These are phyloP conservation scores for Aquanectria penicillioides DNA, from an alignment of 2,329 filamentous ascomycete species.

Conservation along the genomic window DNA sequence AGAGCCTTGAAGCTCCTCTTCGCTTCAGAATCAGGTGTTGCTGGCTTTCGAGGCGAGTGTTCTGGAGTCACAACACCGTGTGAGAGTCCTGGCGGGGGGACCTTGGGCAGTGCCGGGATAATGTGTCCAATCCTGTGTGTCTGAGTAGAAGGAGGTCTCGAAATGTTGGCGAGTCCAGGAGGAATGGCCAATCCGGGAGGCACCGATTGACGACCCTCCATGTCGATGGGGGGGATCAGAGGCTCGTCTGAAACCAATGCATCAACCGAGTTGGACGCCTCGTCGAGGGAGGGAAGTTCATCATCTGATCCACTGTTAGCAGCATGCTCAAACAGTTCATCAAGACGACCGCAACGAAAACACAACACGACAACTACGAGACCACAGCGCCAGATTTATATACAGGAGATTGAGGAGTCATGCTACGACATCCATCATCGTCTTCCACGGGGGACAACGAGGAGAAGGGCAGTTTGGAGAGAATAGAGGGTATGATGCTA, in stretches of 20 bases:
- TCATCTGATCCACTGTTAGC: conserved; percentile 68
- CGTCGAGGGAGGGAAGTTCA: conserved; percentile 68
- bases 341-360: conserved; percentile 33
- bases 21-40: conserved; percentile 43
- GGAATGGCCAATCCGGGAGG: conserved; percentile 45
- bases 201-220: conserved; percentile 36
- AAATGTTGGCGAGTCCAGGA: conserved; percentile 31
- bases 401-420: conserved; percentile 56
- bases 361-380: conserved; percentile 39
- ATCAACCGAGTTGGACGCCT: conserved; percentile 72
- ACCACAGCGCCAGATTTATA: conserved; percentile 50
- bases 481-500: conserved; percentile 52
- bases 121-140: conserved; percentile 33
- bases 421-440: conserved; percentile 70
- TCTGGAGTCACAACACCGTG: conserved; percentile 46
- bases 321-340: conserved; percentile 33
- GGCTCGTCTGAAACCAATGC: conserved; percentile 72
- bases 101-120: conserved; percentile 40
- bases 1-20: conserved; percentile 58
- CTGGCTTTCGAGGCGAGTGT: conserved; percentile 43
- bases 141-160: conserved; percentile 33
- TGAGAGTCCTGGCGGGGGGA: conserved; percentile 37
- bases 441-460: conserved; percentile 61
- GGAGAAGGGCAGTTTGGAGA: conserved; percentile 47
- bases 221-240: conserved; percentile 23